Conservation (phyloP, 495 filamentous ascomycete species). For the Hypoxylon trugodes region DNA sequence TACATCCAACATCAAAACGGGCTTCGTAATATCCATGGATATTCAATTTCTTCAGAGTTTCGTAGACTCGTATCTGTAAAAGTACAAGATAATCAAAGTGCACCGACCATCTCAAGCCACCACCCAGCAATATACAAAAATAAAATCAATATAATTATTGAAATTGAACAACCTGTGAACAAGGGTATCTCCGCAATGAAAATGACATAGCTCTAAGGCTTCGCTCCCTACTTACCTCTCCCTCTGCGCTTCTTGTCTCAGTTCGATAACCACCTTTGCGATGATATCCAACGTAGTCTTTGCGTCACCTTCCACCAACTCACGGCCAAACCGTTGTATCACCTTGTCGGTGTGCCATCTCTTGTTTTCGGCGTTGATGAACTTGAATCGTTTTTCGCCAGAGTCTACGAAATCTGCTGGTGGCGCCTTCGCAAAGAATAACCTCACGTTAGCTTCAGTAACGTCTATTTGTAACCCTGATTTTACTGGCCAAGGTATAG, state of each 20-base stretch:
- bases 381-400: constrained; percentile 45
- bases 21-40: too few relatives aligned
- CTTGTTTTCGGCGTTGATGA: constrained; percentile 44
- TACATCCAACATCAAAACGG: too few relatives aligned
- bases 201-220: not conserved
- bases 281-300: constrained; percentile 5
- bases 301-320: constrained; percentile 1
- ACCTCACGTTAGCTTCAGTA: constrained; percentile 20
- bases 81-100: too few relatives aligned
- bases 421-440: constrained; percentile 26
- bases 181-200: too few relatives aligned
- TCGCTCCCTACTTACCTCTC: not conserved
- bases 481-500: constrained; percentile 20
- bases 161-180: too few relatives aligned
- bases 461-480: constrained; percentile 23
- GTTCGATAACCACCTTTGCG: constrained; percentile 13
- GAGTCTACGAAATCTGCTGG: constrained; percentile 3
- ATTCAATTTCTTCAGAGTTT: too few relatives aligned
- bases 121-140: too few relatives aligned
- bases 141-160: too few relatives aligned
- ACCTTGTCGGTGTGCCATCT: constrained; percentile 37
- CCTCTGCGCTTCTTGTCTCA: constrained; percentile 21
- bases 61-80: too few relatives aligned
- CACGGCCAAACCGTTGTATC: constrained; percentile 24
- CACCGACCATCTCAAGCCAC: too few relatives aligned